Evolutionary conservation across 2,329 filamentous ascomycete species (phyloP).

Genomic region (Exophiala oligosperma): DNA sequence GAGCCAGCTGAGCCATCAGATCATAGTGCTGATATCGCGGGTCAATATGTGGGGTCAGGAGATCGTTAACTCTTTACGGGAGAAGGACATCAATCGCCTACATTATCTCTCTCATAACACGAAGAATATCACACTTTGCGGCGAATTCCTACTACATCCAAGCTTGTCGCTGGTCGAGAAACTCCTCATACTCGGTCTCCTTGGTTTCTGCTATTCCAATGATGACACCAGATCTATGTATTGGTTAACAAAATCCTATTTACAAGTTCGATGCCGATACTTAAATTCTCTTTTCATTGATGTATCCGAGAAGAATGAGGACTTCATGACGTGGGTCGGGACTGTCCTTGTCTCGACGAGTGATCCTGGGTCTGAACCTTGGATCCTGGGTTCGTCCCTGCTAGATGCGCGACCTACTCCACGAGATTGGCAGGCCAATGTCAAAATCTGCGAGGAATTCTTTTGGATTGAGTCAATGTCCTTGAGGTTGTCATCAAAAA

Average conservation of each 20-base stretch:
- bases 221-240: slow-evolving; percentile 16
- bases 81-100: slow-evolving; percentile 8
- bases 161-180: slow-evolving; percentile 11
- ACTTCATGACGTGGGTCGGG: slow-evolving; percentile 12
- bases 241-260: slow-evolving; percentile 13
- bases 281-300: slow-evolving; percentile 8
- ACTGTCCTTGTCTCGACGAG: slow-evolving; percentile 12
- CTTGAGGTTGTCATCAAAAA: slow-evolving; percentile 14
- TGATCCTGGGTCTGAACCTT: slow-evolving; percentile 8
- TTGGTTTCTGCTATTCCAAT: slow-evolving; percentile 16
- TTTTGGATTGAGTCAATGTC: slow-evolving; percentile 19
- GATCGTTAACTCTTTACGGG: slow-evolving; percentile 7
- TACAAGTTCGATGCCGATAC: slow-evolving; percentile 13
- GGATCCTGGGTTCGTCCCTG: slow-evolving; percentile 5
- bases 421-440: slow-evolving; percentile 15
- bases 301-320: slow-evolving; percentile 12
- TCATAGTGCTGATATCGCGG: slow-evolving; percentile 12
- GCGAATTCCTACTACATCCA: slow-evolving; percentile 15
- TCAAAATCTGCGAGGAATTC: slow-evolving; percentile 10
- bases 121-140: slow-evolving; percentile 13
- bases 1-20: slow-evolving; percentile 16
- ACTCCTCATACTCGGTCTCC: slow-evolving; percentile 12
- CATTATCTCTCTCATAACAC: slow-evolving; percentile 10
- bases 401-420: slow-evolving; percentile 6
- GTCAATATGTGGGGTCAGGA: slow-evolving; percentile 14